A percentile compares a stretch with the other conserved stretches of the same genome.
Evolutionary conservation across 2,329 filamentous ascomycete genomes (phyloP).

Genomic region (Phialophora macrospora): DNA sequence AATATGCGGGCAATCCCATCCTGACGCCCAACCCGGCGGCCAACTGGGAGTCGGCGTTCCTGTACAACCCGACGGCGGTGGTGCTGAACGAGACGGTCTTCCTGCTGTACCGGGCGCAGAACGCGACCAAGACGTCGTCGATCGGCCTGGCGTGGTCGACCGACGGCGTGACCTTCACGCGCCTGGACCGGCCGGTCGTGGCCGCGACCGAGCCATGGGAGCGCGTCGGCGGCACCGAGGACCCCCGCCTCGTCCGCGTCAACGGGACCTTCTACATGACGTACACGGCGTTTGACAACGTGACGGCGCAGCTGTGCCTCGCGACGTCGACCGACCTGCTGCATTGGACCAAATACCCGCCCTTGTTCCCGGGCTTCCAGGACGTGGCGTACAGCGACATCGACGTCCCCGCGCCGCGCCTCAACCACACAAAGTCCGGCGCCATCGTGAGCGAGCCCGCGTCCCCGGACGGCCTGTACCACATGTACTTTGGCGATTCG

Average conservation of each 20-base stretch:
- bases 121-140: conserved; percentile 42
- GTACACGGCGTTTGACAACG: conserved; percentile 46
- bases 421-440: conserved; percentile 26
- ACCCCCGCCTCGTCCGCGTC: conserved; percentile 45
- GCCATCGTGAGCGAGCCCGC: conserved; percentile 40
- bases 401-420: conserved; percentile 12
- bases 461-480: conserved; percentile 43
- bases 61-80: conserved; percentile 39
- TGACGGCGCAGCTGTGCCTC: conserved; percentile 44
- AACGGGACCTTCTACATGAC: conserved; percentile 49
- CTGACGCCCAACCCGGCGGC: conserved; percentile 32
- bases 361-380: conserved; percentile 30
- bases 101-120: conserved; percentile 47
- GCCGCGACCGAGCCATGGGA: conserved; percentile 45
- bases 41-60: conserved; percentile 36
- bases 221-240: conserved; percentile 43
- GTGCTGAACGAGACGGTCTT: conserved; percentile 41
- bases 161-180: conserved; percentile 46
- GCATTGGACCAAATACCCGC: conserved; percentile 43
- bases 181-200: conserved; percentile 43
- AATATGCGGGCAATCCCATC: conserved; percentile 41
- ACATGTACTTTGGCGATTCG: conserved; percentile 46
- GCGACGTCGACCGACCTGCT: conserved; percentile 47
- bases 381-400: conserved; percentile 21
- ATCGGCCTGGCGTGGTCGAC: conserved; percentile 47